Conservation (phyloP, 2,329 filamentous ascomycete species). For the Venturia effusa region DNA sequence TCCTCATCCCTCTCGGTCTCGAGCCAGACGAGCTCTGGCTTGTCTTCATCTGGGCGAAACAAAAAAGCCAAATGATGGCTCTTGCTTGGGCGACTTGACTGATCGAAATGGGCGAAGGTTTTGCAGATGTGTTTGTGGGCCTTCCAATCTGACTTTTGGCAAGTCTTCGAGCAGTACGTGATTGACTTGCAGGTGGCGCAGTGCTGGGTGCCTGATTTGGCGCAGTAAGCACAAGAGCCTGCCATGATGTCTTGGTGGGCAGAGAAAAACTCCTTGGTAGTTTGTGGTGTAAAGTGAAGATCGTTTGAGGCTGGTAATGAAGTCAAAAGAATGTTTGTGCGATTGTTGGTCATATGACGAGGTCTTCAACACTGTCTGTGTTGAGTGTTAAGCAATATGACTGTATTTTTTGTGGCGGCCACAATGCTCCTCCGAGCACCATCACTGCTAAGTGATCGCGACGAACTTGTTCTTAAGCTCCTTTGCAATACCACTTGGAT, state of each 20-base stretch:
- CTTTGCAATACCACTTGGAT: too few species aligned
- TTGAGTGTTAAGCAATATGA: too few species aligned
- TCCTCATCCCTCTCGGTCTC: too few species aligned
- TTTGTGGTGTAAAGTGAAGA: background rate
- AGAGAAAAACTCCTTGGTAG: background rate
- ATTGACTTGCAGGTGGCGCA: slow-evolving; percentile 12
- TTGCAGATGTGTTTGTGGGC: slow-evolving; percentile 13
- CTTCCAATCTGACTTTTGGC: slow-evolving; percentile 11
- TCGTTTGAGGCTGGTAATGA: too few species aligned
- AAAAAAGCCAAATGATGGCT: slow-evolving; percentile 10
- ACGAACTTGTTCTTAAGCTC: too few species aligned
- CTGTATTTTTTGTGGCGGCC: too few species aligned
- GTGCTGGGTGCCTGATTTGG: background rate
- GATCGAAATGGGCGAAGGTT: slow-evolving; percentile 6
- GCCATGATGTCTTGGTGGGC: background rate
- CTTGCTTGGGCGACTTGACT: background rate
- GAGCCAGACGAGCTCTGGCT: slow-evolving; percentile 9
- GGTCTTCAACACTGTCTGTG: too few species aligned
- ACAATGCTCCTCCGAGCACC: too few species aligned
- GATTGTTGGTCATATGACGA: too few species aligned
- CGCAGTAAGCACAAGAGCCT: background rate
- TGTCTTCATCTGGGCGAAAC: slow-evolving; percentile 7
- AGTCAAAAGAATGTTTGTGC: too few species aligned
- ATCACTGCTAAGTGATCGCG: too few species aligned
- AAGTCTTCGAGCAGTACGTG: slow-evolving; percentile 13